Percentiles rank a stretch among this genome's conserved stretches.
phyloP scores from a whole-genome alignment of 2,329 filamentous ascomycete genomes.

The Cadophora malorum region DNA sequence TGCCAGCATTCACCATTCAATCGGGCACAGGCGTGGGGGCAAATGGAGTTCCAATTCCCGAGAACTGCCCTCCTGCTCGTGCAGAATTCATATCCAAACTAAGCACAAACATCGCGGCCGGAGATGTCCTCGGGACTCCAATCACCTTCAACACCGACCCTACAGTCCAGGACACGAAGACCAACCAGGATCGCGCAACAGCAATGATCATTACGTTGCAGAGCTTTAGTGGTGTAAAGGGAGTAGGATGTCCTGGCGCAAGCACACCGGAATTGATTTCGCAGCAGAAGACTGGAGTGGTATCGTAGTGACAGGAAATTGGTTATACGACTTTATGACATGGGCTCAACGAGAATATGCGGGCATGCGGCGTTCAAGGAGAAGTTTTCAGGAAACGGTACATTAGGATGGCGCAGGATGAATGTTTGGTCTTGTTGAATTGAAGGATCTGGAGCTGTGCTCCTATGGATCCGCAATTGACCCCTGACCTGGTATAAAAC shows the following conservation, averaged over 20 bases:
- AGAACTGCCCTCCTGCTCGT: conserved; percentile 28
- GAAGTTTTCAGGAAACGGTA: background rate
- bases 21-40: conserved; percentile 27
- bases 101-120: conserved; percentile 29
- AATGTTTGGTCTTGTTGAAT: background rate
- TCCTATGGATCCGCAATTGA: background rate
- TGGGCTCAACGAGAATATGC: background rate
- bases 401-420: background rate
- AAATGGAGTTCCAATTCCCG: conserved; percentile 30
- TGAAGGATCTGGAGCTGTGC: background rate
- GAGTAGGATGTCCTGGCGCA: conserved; percentile 30
- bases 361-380: background rate
- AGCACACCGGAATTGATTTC: conserved; percentile 28
- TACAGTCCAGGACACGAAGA: conserved; percentile 21
- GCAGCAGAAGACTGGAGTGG: conserved; percentile 30
- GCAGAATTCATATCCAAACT: conserved; percentile 28
- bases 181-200: conserved; percentile 28
- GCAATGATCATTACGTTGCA: conserved; percentile 33
- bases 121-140: conserved; percentile 30
- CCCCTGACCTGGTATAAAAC: background rate
- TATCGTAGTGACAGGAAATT: background rate
- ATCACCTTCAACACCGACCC: conserved; percentile 30
- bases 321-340: background rate
- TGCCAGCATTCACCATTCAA: conserved; percentile 31
- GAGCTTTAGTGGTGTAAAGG: conserved; percentile 29